Base-by-base conservation (phyloP, 2,329 filamentous ascomycete species). In the Ceratocystis variospora region DNA sequence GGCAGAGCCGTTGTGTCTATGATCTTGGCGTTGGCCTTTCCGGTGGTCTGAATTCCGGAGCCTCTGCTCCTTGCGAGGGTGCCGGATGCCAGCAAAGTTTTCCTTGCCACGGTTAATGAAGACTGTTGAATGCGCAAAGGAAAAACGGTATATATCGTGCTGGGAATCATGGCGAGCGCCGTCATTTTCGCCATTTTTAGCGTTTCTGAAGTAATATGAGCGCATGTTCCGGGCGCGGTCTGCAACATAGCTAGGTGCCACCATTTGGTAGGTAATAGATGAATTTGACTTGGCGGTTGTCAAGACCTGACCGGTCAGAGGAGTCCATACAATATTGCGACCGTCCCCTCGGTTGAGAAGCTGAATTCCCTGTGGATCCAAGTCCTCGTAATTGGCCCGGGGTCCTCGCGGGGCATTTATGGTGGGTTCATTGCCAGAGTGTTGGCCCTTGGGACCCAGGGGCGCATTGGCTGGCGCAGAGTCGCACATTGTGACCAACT, bases 101-200 rank as follows among this genome's bases (percentile, higher is more conserved):
- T 91, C 88, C 17, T 83, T 83, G 15, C 88, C 88, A 65, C 86
- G 80, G 73, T 91, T 87, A 57, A 91, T 87, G 65, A 91, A 84
- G 5, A 75, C 72, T 68, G 86, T 83, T 0, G 79, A 80, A 66
- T 85, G 78, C 73, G 90, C 87, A 70, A 91, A 91, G 0, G 86
- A 87, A 73, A 89, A 90, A 41, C 88, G 80, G 72, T 88, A 85
- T 75, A 83, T 83, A 8, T 19, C 28, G 33, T 44, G 25, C 12
- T 15, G 28, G 12, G 59, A 44, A 19, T 37, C 25, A 19, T 55
- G 8, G 8, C 5, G 17, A 64, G 79, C 75, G 68, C 78, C 73
- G 69, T 79, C 79, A 46, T 79, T 71, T 55, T 79, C 75, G 57
- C 46, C 46, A 50, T 2, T 50, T n/a, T 50, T 50, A 19, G 46